Base-by-base conservation (phyloP, 2,329 filamentous ascomycete species). In the Metarhizium album region DNA sequence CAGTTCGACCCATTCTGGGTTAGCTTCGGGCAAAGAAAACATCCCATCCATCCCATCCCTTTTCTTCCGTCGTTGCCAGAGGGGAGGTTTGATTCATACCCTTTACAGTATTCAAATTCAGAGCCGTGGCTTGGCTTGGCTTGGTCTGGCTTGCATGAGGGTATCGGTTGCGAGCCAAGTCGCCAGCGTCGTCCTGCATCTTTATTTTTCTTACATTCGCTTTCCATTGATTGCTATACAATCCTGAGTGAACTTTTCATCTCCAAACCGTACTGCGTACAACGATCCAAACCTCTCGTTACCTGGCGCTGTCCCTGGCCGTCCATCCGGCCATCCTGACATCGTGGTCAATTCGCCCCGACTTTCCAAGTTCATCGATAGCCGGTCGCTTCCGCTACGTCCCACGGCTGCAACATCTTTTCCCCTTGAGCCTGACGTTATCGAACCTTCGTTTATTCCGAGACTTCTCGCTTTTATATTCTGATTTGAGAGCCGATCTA, bases 21-120 rank as follows among this genome's bases (percentile, higher is more conserved):
- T 38, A 18, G 31, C 42, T 35, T 22, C 7, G 27, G 13, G 43
- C 53, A 53, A 52, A 49, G 51, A 53, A 54, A 55, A 51, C 45
- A 49, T 38, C n/a, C n/a, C n/a, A n/a, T n/a, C n/a, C n/a, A n/a
- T n/a, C n/a, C n/a, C 49, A 16, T 53, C 53, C 47, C 51, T 33
- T 53, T 55, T 53, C 45, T 37, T 45, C 38, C 33, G 31, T 18
- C 16, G 42, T 45, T 42, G 46, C 46, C 35, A 37, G 37, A 46
- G 45, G 6, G 3, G 27, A 46, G 23, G 20, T n/a, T 33, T 23
- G n/a, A 47, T 16, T 16, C 42, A 46, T 46, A 51, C 23, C 33
- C 24, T 50, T 35, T 33, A 37, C 23, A 24, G 47, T 22, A 24
- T n/a, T 37, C 43, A 24, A 37, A 35, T 18, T 23, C 33, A 23